phyloP scores from a whole-genome alignment of 2,329 filamentous ascomycete genomes.

The Xylariales sp. region DNA sequence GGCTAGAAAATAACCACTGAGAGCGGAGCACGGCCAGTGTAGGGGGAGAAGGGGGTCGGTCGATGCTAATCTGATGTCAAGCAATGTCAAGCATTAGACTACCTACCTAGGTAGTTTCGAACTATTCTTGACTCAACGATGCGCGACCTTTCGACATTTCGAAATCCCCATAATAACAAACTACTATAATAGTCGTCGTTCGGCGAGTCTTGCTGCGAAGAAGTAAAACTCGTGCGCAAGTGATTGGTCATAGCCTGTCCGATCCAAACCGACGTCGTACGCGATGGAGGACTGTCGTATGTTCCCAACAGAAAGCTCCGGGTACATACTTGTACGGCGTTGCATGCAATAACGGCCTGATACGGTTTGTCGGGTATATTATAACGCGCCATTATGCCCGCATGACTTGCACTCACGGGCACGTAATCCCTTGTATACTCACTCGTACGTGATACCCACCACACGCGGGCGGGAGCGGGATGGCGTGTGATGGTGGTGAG shows the following conservation, averaged over 20 bases:
- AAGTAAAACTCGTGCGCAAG: neutral
- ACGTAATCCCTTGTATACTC: neutral
- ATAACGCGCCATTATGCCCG: neutral
- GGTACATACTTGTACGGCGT: slow-evolving; percentile 2
- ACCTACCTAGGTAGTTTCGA: no score
- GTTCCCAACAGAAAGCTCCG: neutral
- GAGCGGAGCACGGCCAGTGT: no score
- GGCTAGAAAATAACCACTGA: no score
- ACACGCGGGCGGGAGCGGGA: neutral
- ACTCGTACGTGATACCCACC: neutral
- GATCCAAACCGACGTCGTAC: neutral
- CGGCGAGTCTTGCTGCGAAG: no score
- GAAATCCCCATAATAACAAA: no score
- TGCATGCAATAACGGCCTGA: slow-evolving; percentile 2
- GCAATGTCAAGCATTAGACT: no score
- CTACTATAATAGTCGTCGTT: no score
- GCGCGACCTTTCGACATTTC: no score
- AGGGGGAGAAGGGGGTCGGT: no score
- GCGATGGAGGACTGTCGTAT: neutral
- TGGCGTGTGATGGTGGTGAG: no score
- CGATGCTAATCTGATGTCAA: no score
- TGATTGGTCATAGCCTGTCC: neutral
- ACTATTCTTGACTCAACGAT: no score
- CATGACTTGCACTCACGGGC: neutral
- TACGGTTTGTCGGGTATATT: neutral